phyloP scores from a whole-genome alignment of 345 rosid species.

The Citrus trifoliata region DNA sequence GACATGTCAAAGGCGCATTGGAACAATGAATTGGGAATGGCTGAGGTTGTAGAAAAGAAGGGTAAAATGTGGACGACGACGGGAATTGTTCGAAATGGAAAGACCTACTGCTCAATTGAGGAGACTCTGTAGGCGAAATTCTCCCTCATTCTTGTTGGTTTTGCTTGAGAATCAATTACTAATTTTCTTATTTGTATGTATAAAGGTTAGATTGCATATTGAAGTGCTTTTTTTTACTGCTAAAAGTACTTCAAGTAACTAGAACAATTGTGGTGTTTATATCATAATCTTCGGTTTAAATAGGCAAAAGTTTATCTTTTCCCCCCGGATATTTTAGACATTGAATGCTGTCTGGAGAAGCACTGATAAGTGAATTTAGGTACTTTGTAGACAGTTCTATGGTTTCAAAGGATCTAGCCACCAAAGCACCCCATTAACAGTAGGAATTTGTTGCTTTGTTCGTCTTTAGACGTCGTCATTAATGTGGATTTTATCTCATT shows the following conservation, averaged over 20 bases:
- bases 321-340: background rate
- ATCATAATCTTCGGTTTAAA: background rate
- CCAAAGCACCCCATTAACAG: background rate
- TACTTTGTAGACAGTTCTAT: background rate
- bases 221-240: background rate
- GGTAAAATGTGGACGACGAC: slow-evolving; percentile 85
- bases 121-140: slow-evolving; percentile 66
- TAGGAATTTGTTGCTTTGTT: background rate
- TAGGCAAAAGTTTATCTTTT: background rate
- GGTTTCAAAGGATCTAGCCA: background rate
- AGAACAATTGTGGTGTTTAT: background rate
- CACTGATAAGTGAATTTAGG: background rate
- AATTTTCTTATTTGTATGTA: background rate
- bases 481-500: background rate
- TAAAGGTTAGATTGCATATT: background rate
- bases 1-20: slow-evolving; percentile 68
- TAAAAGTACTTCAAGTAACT: background rate
- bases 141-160: background rate
- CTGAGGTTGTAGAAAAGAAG: slow-evolving; percentile 64
- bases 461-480: background rate
- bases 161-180: background rate
- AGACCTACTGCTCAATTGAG: slow-evolving; percentile 59
- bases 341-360: background rate
- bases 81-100: slow-evolving; percentile 56
- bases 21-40: slow-evolving; percentile 52